Evolutionary conservation across 768 basidiomycete genomes (phyloP).

Genomic region (Pisolithus tinctorius): DNA sequence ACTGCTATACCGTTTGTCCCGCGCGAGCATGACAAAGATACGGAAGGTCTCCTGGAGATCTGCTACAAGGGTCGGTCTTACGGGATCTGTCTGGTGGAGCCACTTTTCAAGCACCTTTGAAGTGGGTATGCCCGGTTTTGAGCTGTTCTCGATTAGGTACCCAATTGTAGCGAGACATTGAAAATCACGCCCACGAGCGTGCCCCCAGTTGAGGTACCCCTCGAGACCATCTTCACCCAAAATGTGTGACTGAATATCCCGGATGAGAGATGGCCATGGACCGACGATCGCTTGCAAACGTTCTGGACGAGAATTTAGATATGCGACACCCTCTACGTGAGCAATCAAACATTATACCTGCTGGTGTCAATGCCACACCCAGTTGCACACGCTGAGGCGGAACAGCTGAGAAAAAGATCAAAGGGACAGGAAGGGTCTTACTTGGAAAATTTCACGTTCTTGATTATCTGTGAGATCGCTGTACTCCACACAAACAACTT

Average conservation of each 20-base stretch:
- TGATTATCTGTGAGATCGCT: constrained; percentile 39
- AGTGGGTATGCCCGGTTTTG: constrained; percentile 19
- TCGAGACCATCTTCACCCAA: constrained; percentile 30
- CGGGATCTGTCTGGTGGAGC: constrained; percentile 23
- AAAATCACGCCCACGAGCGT: constrained; percentile 40
- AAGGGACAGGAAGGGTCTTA: constrained; percentile 9
- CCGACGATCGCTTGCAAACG: constrained; percentile 45
- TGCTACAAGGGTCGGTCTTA: constrained; percentile 20
- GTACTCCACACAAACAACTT: constrained; percentile 51
- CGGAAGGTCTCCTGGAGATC: constrained; percentile 28
- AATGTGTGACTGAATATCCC: constrained; percentile 32
- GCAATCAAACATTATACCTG: constrained; percentile 28
- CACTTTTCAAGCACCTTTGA: constrained; percentile 31
- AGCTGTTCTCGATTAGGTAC: constrained; percentile 26
- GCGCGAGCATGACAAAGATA: constrained; percentile 29
- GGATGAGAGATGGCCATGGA: constrained; percentile 37
- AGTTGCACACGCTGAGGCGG: constrained; percentile 42
- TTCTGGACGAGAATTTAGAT: constrained; percentile 26
- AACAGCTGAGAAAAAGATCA: not conserved
- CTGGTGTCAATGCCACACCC: constrained; percentile 43
- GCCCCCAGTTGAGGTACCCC: constrained; percentile 36
- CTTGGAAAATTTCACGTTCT: constrained; percentile 66
- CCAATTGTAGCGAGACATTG: constrained; percentile 35
- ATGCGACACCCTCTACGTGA: not conserved
- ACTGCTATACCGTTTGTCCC: constrained; percentile 24